phyloP scores from a whole-genome alignment of 1,139 yeast species.

The Saccharomyces hybrid region DNA sequence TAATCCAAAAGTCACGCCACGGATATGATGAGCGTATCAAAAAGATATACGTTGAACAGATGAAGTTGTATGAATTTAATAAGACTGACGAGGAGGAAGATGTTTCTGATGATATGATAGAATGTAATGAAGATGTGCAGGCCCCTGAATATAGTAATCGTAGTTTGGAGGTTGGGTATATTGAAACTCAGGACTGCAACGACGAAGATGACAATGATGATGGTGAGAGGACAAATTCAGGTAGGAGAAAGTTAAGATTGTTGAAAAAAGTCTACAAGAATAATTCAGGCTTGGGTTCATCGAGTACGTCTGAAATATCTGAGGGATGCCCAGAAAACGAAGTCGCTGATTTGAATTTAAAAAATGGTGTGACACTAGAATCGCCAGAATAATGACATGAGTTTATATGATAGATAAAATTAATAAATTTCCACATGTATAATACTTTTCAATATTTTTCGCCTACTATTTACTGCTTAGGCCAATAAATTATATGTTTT shows the following conservation, averaged over 20 bases:
- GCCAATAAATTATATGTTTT: background rate
- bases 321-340: background rate
- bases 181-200: conserved; percentile 6
- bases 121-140: background rate
- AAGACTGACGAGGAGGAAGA: conserved; percentile 17
- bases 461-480: background rate
- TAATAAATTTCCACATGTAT: background rate
- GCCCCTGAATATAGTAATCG: conserved; percentile 18
- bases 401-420: background rate
- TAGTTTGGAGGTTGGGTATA: conserved; percentile 24
- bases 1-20: conserved; percentile 31
- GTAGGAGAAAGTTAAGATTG: conserved; percentile 26
- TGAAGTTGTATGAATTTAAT: conserved; percentile 19
- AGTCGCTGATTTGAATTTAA: background rate
- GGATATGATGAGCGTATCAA: conserved; percentile 22
- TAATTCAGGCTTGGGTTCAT: background rate
- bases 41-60: conserved; percentile 18
- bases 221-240: conserved; percentile 13
- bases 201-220: conserved; percentile 10
- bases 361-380: background rate
- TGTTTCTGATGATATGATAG: conserved; percentile 5
- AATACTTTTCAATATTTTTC: background rate
- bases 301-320: background rate
- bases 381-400: background rate
- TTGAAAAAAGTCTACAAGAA: conserved; percentile 17